Evolutionary conservation across 106 monocot species (phyloP).

Genomic region (Iris macrosiphon): DNA sequence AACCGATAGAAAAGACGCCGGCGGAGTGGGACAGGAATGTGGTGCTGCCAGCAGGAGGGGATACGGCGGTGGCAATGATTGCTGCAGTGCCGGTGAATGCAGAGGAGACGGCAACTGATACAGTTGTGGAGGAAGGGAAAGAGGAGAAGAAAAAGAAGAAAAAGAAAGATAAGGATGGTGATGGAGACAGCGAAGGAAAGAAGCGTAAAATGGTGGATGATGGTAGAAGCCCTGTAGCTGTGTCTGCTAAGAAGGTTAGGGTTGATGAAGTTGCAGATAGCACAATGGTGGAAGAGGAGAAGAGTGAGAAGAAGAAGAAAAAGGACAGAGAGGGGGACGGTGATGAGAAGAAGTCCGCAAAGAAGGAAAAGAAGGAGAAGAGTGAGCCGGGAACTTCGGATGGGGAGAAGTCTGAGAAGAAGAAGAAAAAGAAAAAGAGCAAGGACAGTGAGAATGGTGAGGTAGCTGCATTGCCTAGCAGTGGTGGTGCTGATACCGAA

Average conservation of each 20-base stretch:
- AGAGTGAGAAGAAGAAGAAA: constrained; percentile 34
- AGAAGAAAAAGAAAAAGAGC: constrained; percentile 38
- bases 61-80: constrained; percentile 46
- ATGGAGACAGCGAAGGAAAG: constrained; percentile 14
- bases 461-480: too few species aligned
- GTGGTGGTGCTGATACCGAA: constrained; percentile 5
- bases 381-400: constrained; percentile 13
- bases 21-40: constrained; percentile 80
- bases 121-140: constrained; percentile 12
- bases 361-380: constrained; percentile 36
- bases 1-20: constrained; percentile 90
- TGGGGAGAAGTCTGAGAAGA: constrained; percentile 28
- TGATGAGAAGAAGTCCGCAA: constrained; percentile 1
- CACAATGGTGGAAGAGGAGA: constrained; percentile 2
- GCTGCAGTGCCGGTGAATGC: constrained; percentile 32
- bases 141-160: constrained; percentile 40
- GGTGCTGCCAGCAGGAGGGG: constrained; percentile 61
- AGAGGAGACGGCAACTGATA: constrained; percentile 7
- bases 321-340: constrained; percentile 21
- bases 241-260: constrained; percentile 58
- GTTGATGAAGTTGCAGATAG: constrained; percentile 20
- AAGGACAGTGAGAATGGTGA: not conserved
- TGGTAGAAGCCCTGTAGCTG: constrained; percentile 7
- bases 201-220: constrained; percentile 40
- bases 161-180: constrained; percentile 31